Base-by-base conservation (phyloP, 2,329 filamentous ascomycete species). In the Scedosporium apiospermum region DNA sequence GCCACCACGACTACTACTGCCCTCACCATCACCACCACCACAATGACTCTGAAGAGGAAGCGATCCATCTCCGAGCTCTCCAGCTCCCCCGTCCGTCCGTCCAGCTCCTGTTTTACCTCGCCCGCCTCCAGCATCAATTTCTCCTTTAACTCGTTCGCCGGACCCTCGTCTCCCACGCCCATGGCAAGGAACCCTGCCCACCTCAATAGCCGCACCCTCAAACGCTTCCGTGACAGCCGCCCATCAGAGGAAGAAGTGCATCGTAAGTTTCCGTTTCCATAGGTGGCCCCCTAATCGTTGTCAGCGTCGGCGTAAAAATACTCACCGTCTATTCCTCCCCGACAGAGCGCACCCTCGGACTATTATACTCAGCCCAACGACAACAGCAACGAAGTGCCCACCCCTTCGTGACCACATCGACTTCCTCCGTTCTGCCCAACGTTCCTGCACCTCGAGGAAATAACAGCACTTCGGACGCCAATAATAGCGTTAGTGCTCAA, bases 31-130 rank as follows among this genome's bases (percentile, higher is more conserved):
- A 57, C 12, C 21, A 57, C 42, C 41, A n/a, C 27, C 62, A 53
- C 18, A 65, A 85, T 84, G 81, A 71, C 79, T 27, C 74, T 85
- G 69, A 88, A 88, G 71, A 84, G 85, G 73, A 88, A 88, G 76
- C 80, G 84, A 53, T 87, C 84, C 67, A 78, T 81, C 62, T 82
- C 82, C 23, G 82, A 85, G 70, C 75, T 85, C 64, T 74, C 55
- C 6, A 61, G 60, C 60, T 61, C 60, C 5, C 60, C 58, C 23
- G n/a, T 34, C 18, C n/a, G 49, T 30, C 49, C 60, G 16, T 55
- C 60, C 46, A 55, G 30, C 27, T 57, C 49, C 30, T 26, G 26
- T n/a, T 30, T 23, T 49, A 55, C 46, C n/a, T 61, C 60, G 3
- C 60, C 60, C 76, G 42, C 77, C 77, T 42, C 78, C 76, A 60